Base-by-base conservation (phyloP, 1,139 yeast species). In the Petasospora rhodanensis region DNA sequence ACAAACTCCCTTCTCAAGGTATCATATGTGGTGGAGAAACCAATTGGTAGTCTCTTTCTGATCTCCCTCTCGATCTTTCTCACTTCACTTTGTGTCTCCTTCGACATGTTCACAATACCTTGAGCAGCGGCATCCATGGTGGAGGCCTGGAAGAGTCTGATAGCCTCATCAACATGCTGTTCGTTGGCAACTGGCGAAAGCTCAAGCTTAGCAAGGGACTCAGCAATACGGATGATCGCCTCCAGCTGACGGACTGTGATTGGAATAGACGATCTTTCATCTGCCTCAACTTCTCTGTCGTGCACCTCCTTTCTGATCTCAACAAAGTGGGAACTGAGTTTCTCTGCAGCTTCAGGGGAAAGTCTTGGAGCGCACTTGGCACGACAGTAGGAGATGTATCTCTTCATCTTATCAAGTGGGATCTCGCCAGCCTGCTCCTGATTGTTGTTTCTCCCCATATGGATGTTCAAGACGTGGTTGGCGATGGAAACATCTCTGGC, bases 71-170 rank as follows among this genome's bases (percentile, higher is more conserved):
- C 96, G 32, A 91, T 86, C 51, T 69, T 71, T 46, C 76, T 73
- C 31, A 89, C 86, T 54, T 87, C 93, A 22, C 74, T 73, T 37
- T 73, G 70, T 42, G 82, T 59, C 46, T 73, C 72, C 36, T 70
- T 54, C 38, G 72, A 60, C 24, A 70, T 70, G 42, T 73, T 76
- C 5, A 71, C 53, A 33, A 60, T 60, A 20, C 69, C 68, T 59
- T 85, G 93, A 24, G 83, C 84, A 12, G 93, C 95, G 0, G 98
- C 98, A 55, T 87, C 91, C 95, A 93, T 87, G 0, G 99, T 93
- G 1, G 98, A 91, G 0, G 98, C 96, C 40, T 86, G 84, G 61
- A 93, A 93, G 41, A 93, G 64, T 51, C 99, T 68, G 43, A 93
- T 84, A 1, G 97, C 97, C 59, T 93, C 98, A 52, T 86, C 93